Evolutionary conservation across 2,329 filamentous ascomycete genomes (phyloP).

Genomic region (Colletotrichum viniferum): DNA sequence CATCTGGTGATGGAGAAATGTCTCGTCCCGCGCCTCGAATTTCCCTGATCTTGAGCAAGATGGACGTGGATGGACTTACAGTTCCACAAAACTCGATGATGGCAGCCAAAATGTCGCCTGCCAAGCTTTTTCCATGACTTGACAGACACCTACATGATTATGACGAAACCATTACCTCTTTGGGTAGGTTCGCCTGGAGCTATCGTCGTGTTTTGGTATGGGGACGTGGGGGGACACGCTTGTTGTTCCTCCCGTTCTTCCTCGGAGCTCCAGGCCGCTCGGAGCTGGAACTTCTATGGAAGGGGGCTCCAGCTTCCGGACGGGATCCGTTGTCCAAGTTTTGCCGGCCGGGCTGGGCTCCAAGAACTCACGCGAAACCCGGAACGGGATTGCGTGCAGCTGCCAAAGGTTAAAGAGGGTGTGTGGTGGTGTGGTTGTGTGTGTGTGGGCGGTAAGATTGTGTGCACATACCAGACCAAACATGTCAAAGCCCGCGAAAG

Average conservation of each 20-base stretch:
- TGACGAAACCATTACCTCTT: not conserved
- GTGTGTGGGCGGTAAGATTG: not conserved
- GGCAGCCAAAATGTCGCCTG: not conserved
- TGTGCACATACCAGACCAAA: not conserved
- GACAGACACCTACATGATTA: not conserved
- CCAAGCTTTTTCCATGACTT: not conserved
- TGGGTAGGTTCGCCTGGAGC: not conserved
- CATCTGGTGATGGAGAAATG: not conserved
- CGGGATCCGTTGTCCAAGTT: conserved; percentile 2
- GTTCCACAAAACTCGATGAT: not conserved
- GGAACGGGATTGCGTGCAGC: conserved; percentile 20
- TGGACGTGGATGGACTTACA: not conserved
- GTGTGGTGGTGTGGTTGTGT: not conserved
- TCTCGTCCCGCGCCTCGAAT: not conserved
- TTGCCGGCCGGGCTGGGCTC: conserved; percentile 1
- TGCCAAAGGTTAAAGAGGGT: conserved; percentile 14
- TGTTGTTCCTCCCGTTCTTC: not conserved
- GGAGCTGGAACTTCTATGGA: not conserved
- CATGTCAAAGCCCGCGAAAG: conserved; percentile 20
- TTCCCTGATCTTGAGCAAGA: not conserved
- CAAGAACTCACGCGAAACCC: not conserved
- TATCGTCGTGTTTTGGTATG: not conserved
- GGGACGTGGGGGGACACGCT: not conserved
- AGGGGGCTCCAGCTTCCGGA: conserved; percentile 2
- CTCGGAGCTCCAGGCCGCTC: not conserved